These are phyloP conservation scores for Rhizodiscina lignyota DNA, from an alignment of 495 filamentous ascomycete species.

Conservation along the genomic window DNA sequence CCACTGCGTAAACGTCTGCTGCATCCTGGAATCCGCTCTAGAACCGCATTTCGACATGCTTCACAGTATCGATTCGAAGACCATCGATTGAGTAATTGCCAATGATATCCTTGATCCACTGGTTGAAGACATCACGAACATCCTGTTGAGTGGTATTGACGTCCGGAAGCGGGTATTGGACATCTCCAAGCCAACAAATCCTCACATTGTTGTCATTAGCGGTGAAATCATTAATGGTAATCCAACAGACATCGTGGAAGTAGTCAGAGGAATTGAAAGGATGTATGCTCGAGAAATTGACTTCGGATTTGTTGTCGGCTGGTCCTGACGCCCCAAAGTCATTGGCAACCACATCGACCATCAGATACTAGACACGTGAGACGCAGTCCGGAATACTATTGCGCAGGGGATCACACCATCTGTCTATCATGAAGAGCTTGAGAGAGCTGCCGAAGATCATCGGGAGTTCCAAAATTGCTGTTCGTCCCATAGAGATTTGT, in stretches of 20 bases:
- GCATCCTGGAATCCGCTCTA: slow-evolving; percentile 45
- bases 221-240: slow-evolving; percentile 37
- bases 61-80: slow-evolving; percentile 59
- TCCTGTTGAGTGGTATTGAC: slow-evolving; percentile 43
- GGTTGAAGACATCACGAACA: slow-evolving; percentile 40
- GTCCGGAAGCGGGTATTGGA: slow-evolving; percentile 47
- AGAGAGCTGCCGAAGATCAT: slow-evolving; percentile 44
- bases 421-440: slow-evolving; percentile 40
- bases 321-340: slow-evolving; percentile 53
- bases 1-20: slow-evolving; percentile 53
- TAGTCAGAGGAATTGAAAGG: slow-evolving; percentile 48
- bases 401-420: slow-evolving; percentile 26
- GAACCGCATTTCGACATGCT: slow-evolving; percentile 55
- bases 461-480: slow-evolving; percentile 45
- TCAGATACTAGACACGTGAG: slow-evolving; percentile 31
- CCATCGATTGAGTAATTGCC: slow-evolving; percentile 56
- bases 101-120: slow-evolving; percentile 50
- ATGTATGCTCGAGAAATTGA: no score
- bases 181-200: slow-evolving; percentile 51
- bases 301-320: no score
- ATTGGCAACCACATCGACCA: slow-evolving; percentile 70
- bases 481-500: slow-evolving; percentile 50
- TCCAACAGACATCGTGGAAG: slow-evolving; percentile 50
- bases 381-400: background rate
- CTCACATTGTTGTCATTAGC: slow-evolving; percentile 18